Evolutionary conservation across 305 asterid species (phyloP).

Genomic region (Coffea humblotiana): DNA sequence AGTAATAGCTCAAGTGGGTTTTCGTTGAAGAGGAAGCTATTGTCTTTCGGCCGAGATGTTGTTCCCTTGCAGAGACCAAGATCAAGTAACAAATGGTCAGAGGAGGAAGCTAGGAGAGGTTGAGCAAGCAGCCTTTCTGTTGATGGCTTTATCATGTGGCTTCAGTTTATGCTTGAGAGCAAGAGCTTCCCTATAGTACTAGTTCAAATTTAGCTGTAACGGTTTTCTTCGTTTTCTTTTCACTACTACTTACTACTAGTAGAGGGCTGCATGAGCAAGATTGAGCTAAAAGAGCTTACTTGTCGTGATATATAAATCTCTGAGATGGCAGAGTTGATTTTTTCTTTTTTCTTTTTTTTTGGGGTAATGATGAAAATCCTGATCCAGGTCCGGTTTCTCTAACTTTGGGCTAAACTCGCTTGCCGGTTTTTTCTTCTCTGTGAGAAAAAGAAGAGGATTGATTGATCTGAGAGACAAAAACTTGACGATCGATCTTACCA

Average conservation of each 20-base stretch:
- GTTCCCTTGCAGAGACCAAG: constrained; percentile 71
- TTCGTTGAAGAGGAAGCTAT: constrained; percentile 42
- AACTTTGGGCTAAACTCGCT: background rate
- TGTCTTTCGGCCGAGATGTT: constrained; percentile 64
- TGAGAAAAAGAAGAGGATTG: background rate
- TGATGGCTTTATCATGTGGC: constrained; percentile 90
- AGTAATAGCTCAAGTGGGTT: constrained; percentile 6
- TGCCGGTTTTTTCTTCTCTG: too few relatives aligned
- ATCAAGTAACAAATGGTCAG: constrained; percentile 50
- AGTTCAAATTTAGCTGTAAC: constrained; percentile 1
- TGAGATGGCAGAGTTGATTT: background rate
- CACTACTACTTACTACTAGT: background rate
- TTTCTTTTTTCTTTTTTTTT: background rate
- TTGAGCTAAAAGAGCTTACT: background rate
- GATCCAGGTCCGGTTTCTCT: background rate
- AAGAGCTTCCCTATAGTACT: background rate
- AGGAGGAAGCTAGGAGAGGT: constrained; percentile 76
- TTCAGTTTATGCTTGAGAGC: constrained; percentile 69
- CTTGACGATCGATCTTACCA: too few relatives aligned
- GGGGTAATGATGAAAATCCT: background rate
- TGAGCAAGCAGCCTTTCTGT: constrained; percentile 79
- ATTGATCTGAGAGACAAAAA: too few relatives aligned
- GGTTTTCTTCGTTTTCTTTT: background rate
- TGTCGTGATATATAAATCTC: background rate
- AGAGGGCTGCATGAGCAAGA: background rate